Percentiles rank a stretch among this genome's conserved stretches.
phyloP scores from a whole-genome alignment of 139 green algal genomes.

The Chlorella sp. region DNA sequence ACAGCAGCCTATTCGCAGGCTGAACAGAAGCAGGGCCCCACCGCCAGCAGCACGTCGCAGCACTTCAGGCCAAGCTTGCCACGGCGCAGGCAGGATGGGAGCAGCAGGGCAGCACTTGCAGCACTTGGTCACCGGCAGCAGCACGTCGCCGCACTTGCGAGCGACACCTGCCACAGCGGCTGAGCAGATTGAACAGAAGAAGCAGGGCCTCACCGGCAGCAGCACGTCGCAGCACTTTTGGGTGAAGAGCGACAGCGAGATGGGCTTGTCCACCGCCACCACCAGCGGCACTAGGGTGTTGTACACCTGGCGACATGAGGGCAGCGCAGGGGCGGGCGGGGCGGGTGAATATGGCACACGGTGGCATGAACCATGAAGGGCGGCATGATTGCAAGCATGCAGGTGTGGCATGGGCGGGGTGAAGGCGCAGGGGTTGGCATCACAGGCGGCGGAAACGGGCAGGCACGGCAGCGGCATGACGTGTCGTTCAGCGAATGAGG shows the following conservation, averaged over 20 bases:
- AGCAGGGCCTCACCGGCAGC: neutral
- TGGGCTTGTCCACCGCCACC: neutral
- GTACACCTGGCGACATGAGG: neutral
- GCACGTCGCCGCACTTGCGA: neutral
- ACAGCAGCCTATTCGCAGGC: too few species aligned
- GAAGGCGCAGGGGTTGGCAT: neutral
- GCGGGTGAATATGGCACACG: too few species aligned
- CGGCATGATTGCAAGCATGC: too few species aligned
- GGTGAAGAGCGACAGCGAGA: constrained; percentile 3
- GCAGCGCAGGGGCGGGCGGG: too few species aligned
- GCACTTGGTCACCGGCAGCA: neutral
- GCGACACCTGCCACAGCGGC: neutral
- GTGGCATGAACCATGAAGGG: too few species aligned
- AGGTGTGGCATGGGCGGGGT: neutral
- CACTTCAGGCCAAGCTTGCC: neutral
- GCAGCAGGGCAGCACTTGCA: too few species aligned
- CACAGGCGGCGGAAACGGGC: neutral
- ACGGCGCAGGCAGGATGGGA: too few species aligned
- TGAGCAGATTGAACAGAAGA: neutral
- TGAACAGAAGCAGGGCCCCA: too few species aligned
- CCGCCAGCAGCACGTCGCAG: too few species aligned
- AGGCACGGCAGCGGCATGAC: neutral
- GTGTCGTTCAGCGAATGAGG: neutral
- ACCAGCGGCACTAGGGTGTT: constrained; percentile 6
- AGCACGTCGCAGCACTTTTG: constrained; percentile 24